phyloP scores from a whole-genome alignment of 768 basidiomycete species.

The Boletus vinaceobasis region DNA sequence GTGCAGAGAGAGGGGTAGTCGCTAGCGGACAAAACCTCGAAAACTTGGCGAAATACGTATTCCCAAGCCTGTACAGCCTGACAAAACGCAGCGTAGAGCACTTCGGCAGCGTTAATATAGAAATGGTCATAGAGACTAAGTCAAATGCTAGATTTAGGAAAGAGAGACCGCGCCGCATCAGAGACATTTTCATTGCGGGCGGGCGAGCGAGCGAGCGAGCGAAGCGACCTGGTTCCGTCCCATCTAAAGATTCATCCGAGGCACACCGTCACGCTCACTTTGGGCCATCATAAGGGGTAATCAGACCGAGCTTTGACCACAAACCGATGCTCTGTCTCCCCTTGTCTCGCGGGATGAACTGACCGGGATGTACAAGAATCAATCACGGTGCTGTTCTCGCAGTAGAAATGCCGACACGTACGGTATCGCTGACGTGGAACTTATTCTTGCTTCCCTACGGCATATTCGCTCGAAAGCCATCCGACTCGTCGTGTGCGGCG shows the following conservation, averaged over 20 bases:
- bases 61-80: conserved; percentile 34
- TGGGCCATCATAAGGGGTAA: conserved; percentile 13
- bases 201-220: conserved; percentile 11
- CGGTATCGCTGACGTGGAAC: conserved; percentile 8
- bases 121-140: conserved; percentile 19
- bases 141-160: conserved; percentile 28
- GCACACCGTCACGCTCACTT: conserved; percentile 1
- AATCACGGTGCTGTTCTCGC: conserved; percentile 13
- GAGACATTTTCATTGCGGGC: conserved; percentile 13
- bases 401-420: conserved; percentile 11
- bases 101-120: conserved; percentile 32
- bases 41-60: conserved; percentile 31
- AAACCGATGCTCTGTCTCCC: conserved; percentile 9
- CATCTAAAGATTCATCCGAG: conserved; percentile 5
- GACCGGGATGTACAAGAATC: conserved; percentile 2
- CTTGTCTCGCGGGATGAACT: conserved; percentile 22
- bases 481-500: too few relatives aligned
- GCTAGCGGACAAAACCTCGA: conserved; percentile 27
- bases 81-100: conserved; percentile 19
- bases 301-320: conserved; percentile 23
- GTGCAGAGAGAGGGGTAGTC: conserved; percentile 19
- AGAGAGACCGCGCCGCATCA: conserved; percentile 23
- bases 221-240: conserved; percentile 14
- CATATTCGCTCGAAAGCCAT: not conserved
- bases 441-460: not conserved